Evolutionary conservation across 225 moss, liverwort and hornwort genomes (phyloP), one percentile per base, ranked within the genome.

Genomic region (Climacium dendroides): DNA sequence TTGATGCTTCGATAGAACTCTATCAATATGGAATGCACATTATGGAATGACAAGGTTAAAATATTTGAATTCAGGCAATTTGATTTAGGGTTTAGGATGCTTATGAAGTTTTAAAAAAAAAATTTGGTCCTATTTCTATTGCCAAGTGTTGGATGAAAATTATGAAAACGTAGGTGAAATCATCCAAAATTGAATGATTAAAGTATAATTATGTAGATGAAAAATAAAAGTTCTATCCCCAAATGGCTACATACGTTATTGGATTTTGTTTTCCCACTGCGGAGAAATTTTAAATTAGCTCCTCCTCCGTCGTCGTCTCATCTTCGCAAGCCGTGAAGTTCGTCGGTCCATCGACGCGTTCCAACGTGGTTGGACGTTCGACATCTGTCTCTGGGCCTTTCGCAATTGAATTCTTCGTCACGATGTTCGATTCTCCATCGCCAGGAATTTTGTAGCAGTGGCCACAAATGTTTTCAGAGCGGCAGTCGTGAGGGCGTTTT

Each of bases 61-160:
- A 1, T 30, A 15, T 74, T 30, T 73, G 30, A 47, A 19, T 11
- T 74, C 4, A 11, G 0, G 5, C 19, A 73, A 30, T 73, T 0
- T 47, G 0, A 13, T 18, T 4, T 3, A 5, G 13, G 3, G 2
- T 14, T 34, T 52, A 50, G 50, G 15, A 5, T 1, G 0, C 3
- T 34, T 0, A 0, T 34, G 0, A 52, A 35, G 8, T 14, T 22
- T n/a, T n/a, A n/a, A n/a, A n/a, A n/a, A n/a, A n/a, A n/a, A n/a
- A n/a, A n/a, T 13, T 23, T 23, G 19, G 5, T 2, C 23, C 9
- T 15, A 15, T 53, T 34, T 22, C 7, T 12, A 32, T 50, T 3
- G 0, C 6, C 2, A 34, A 52, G 5, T 14, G 5, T 35, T 0
- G 1, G 3, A 32, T 50, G 32, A 50, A 32, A 13, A 52, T 5